These are phyloP conservation scores for Trichosporon ovoides DNA, from an alignment of 1,284 basidiomycete genomes.

Conservation along the genomic window DNA sequence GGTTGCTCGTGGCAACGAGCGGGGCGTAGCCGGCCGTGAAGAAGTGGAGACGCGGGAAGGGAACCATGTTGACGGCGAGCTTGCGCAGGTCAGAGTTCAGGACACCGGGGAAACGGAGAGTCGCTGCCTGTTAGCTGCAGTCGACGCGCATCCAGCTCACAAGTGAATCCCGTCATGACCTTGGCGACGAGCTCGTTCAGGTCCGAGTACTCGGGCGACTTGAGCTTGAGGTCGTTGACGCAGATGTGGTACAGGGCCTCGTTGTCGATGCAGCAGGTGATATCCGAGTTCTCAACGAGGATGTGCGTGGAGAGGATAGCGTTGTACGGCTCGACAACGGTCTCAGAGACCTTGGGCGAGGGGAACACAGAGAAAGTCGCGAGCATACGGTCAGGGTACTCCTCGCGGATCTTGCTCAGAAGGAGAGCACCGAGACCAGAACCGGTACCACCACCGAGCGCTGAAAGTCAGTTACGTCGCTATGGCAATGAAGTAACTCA, in stretches of 20 bases:
- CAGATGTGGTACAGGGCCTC: slow-evolving; percentile 90
- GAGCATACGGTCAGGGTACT: slow-evolving; percentile 89
- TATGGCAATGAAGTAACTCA: slow-evolving; percentile 14
- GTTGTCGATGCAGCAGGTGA: slow-evolving; percentile 80
- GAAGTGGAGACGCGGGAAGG: slow-evolving; percentile 98
- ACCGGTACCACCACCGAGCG: slow-evolving; percentile 88
- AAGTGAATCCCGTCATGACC: slow-evolving; percentile 48
- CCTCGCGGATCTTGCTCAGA: slow-evolving; percentile 80
- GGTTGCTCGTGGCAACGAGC: slow-evolving; percentile 60
- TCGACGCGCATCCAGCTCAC: slow-evolving; percentile 18
- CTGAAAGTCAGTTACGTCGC: slow-evolving; percentile 19
- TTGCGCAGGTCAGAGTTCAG: slow-evolving; percentile 97
- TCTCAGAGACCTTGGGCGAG: slow-evolving; percentile 91
- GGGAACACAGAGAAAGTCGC: slow-evolving; percentile 88
- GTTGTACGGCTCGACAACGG: slow-evolving; percentile 88
- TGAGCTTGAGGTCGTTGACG: slow-evolving; percentile 66
- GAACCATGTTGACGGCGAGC: slow-evolving; percentile 98
- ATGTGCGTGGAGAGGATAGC: slow-evolving; percentile 84
- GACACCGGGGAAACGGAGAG: slow-evolving; percentile 68
- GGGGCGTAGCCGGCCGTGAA: slow-evolving; percentile 84
- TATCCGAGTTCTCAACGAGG: slow-evolving; percentile 83
- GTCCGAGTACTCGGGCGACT: slow-evolving; percentile 65
- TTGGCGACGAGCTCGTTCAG: slow-evolving; percentile 65
- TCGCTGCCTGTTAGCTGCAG: slow-evolving; percentile 29
- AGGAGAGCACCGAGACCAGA: slow-evolving; percentile 78